A percentile compares a stretch with the other conserved stretches of the same genome.
Conservation (phyloP, 2,329 filamentous ascomycete species). For the Tolypocladium album region DNA sequence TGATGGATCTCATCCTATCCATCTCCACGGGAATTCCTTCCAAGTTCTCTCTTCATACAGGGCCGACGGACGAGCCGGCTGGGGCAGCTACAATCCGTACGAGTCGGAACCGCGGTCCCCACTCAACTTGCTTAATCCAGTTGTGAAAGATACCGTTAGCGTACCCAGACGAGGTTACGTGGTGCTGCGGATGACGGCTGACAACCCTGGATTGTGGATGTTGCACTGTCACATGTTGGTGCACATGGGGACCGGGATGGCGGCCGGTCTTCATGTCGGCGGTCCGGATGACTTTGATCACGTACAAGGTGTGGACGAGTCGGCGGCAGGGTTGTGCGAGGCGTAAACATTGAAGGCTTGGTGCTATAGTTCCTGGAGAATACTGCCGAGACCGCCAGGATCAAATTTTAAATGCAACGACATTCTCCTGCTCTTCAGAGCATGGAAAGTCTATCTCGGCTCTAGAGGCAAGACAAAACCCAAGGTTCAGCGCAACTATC, state of each 20-base stretch:
- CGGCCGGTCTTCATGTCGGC: constrained; percentile 13
- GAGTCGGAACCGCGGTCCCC: constrained; percentile 1
- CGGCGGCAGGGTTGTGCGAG: constrained; percentile 7
- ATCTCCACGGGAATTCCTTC: constrained; percentile 48
- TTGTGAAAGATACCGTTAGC: constrained; percentile 26
- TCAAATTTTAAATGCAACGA: background rate
- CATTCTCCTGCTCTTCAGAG: background rate
- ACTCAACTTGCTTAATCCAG: constrained; percentile 9
- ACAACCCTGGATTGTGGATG: constrained; percentile 16
- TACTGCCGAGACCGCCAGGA: background rate
- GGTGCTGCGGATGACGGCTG: constrained; percentile 10
- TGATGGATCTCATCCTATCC: constrained; percentile 23
- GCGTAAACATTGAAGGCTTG: background rate
- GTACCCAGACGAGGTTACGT: constrained; percentile 20
- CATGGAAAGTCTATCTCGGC: background rate
- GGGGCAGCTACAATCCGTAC: constrained; percentile 15
- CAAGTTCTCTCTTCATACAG: constrained; percentile 23
- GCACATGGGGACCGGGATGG: constrained; percentile 15
- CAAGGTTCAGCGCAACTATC: background rate
- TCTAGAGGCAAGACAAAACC: background rate
- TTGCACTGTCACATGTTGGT: constrained; percentile 18
- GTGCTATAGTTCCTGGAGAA: background rate
- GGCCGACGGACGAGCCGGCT: constrained; percentile 9
- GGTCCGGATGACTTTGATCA: constrained; percentile 8
- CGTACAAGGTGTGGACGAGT: constrained; percentile 4